phyloP scores from a whole-genome alignment of 2,329 filamentous ascomycete genomes.

The Coleophoma eucalyptorum region DNA sequence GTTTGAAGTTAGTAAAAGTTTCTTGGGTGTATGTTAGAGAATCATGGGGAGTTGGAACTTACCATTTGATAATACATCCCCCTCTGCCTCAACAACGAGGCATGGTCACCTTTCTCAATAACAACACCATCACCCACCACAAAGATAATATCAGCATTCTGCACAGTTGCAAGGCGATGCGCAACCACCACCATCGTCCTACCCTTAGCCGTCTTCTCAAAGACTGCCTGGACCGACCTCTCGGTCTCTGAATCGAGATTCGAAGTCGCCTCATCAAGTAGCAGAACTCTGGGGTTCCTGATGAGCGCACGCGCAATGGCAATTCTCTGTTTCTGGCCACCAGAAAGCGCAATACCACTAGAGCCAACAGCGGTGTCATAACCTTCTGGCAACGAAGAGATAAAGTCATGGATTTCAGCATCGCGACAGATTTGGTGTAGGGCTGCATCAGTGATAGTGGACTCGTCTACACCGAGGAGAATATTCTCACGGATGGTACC shows the following conservation, averaged over 20 bases:
- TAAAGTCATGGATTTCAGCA: conserved; percentile 90
- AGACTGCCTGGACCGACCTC: conserved; percentile 54
- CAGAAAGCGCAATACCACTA: conserved; percentile 82
- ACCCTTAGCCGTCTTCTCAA: conserved; percentile 57
- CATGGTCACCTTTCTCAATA: conserved; percentile 19
- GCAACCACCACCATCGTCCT: conserved; percentile 41
- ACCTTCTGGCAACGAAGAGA: conserved; percentile 72
- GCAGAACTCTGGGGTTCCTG: conserved; percentile 59
- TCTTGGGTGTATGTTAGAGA: neutral
- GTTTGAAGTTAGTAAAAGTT: conserved; percentile 1
- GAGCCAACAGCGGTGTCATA: conserved; percentile 91
- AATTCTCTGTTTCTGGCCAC: conserved; percentile 92
- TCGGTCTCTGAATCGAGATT: conserved; percentile 47
- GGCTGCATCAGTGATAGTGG: conserved; percentile 49
- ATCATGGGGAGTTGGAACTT: neutral
- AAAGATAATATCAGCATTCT: conserved; percentile 23
- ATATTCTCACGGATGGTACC: conserved; percentile 66
- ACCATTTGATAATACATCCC: conserved; percentile 21
- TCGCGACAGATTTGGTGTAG: conserved; percentile 77
- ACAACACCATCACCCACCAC: conserved; percentile 20
- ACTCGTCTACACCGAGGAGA: conserved; percentile 53
- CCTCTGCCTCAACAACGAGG: conserved; percentile 8
- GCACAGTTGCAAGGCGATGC: conserved; percentile 22
- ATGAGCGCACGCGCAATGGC: conserved; percentile 74
- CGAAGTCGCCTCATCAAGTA: conserved; percentile 72